Percentiles rank a stretch among this genome's conserved stretches.
phyloP scores from a whole-genome alignment of 495 filamentous ascomycete genomes.

The Hyaloscypha bicolor region DNA sequence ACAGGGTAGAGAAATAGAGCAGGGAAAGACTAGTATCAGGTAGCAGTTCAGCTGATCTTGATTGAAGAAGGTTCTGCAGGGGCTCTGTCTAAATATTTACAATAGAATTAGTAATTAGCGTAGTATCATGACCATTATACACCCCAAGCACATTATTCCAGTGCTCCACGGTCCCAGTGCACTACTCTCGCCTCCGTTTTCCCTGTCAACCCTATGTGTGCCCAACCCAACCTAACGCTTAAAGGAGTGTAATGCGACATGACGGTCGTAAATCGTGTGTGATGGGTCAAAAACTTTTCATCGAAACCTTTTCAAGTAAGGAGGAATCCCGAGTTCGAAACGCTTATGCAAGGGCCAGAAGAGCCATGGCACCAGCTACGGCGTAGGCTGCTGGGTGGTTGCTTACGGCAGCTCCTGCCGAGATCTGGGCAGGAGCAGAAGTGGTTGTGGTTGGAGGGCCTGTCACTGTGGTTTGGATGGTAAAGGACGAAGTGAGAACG shows the following conservation, averaged over 20 bases:
- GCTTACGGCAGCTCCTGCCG: conserved; percentile 12
- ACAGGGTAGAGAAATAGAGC: background rate
- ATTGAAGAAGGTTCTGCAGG: background rate
- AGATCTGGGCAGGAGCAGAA: conserved; percentile 22
- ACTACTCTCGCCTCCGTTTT: background rate
- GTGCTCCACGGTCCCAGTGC: background rate
- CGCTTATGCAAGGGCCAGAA: conserved; percentile 26
- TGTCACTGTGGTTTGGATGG: background rate
- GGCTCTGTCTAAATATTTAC: conserved; percentile 9
- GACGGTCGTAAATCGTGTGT: conserved; percentile 14
- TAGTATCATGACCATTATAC: background rate
- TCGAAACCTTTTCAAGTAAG: background rate
- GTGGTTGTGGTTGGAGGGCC: conserved; percentile 11
- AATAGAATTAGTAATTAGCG: background rate
- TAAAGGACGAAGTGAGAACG: conserved; percentile 7
- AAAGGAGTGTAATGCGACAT: conserved; percentile 20
- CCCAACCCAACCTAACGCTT: conserved; percentile 1
- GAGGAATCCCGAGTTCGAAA: background rate
- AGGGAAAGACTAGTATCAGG: background rate
- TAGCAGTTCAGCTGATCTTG: background rate
- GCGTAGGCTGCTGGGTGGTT: conserved; percentile 24
- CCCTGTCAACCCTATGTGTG: background rate
- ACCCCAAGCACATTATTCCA: background rate
- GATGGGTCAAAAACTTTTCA: background rate
- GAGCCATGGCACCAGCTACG: conserved; percentile 28